A percentile compares a stretch with the other conserved stretches of the same genome.
Conservation (phyloP, 768 basidiomycete genomes). For the Boletellus sp. region DNA sequence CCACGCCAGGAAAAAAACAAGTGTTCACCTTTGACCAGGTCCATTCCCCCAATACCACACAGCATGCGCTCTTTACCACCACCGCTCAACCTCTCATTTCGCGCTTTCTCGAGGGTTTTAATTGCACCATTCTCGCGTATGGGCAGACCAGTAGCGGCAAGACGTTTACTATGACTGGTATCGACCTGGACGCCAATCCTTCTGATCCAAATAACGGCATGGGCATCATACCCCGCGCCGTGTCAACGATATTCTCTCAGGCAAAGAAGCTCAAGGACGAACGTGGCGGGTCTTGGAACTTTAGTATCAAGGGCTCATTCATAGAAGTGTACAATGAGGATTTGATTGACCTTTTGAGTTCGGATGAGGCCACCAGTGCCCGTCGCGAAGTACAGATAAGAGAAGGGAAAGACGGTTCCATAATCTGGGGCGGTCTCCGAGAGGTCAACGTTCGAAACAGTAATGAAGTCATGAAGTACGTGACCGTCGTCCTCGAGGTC, state of each 20-base stretch:
- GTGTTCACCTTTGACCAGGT: constrained; percentile 93
- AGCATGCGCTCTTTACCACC: constrained; percentile 79
- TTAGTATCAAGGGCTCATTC: constrained; percentile 82
- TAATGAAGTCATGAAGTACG: constrained; percentile 89
- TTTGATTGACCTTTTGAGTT: constrained; percentile 86
- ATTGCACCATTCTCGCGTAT: constrained; percentile 65
- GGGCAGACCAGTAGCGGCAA: constrained; percentile 35
- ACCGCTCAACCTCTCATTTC: constrained; percentile 83
- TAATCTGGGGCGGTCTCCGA: constrained; percentile 93
- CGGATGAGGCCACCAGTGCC: constrained; percentile 61
- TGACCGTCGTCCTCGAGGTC: constrained; percentile 19
- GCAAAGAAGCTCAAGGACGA: constrained; percentile 76
- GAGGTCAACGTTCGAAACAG: constrained; percentile 86
- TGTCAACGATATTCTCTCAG: constrained; percentile 79
- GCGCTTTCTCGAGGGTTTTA: constrained; percentile 90
- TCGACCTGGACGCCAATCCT: constrained; percentile 85
- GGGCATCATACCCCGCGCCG: constrained; percentile 94
- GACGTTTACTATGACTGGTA: constrained; percentile 91
- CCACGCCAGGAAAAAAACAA: constrained; percentile 69
- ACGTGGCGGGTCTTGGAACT: constrained; percentile 73
- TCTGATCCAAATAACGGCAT: constrained; percentile 78
- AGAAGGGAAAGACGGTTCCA: constrained; percentile 95
- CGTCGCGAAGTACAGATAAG: constrained; percentile 90
- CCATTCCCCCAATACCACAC: constrained; percentile 78
- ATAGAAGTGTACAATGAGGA: constrained; percentile 99